Conservation (phyloP, 1,139 yeast species). For the Spathaspora jeffriesii region DNA sequence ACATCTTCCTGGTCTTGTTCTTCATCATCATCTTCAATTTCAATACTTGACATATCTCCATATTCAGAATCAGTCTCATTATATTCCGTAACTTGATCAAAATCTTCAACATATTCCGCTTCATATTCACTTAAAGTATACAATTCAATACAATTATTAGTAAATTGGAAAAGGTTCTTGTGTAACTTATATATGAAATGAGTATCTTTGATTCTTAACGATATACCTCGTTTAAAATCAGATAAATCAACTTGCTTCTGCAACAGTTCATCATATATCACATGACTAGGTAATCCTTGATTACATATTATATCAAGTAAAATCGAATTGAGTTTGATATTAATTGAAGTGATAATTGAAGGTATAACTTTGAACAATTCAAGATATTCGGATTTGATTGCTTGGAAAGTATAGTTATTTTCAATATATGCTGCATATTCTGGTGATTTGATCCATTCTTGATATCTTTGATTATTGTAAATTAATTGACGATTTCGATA, state of each 20-base stretch:
- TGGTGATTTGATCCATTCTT: slow-evolving; percentile 9
- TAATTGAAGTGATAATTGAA: slow-evolving; percentile 23
- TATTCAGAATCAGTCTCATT: slow-evolving; percentile 25
- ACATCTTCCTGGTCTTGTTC: slow-evolving; percentile 16
- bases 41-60: slow-evolving; percentile 38
- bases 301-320: slow-evolving; percentile 42
- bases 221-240: slow-evolving; percentile 42
- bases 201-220: slow-evolving; percentile 25
- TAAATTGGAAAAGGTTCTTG: slow-evolving; percentile 20
- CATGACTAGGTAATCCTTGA: slow-evolving; percentile 41
- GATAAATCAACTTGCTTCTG: slow-evolving; percentile 33
- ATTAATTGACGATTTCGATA: slow-evolving; percentile 29
- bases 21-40: slow-evolving; percentile 15
- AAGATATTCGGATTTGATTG: slow-evolving; percentile 12
- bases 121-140: slow-evolving; percentile 42
- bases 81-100: slow-evolving; percentile 28
- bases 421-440: slow-evolving; percentile 1
- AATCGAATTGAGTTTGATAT: slow-evolving; percentile 24
- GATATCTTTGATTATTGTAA: slow-evolving; percentile 27
- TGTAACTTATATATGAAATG: slow-evolving; percentile 22
- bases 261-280: slow-evolving; percentile 22
- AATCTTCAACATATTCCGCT: slow-evolving; percentile 37
- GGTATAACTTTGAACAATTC: slow-evolving; percentile 37
- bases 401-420: slow-evolving; percentile 3
- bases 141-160: slow-evolving; percentile 25